A percentile compares a stretch with the other conserved stretches of the same genome.
Conservation (phyloP, 2,329 filamentous ascomycete species). For the Verticillium zaregamsianum region DNA sequence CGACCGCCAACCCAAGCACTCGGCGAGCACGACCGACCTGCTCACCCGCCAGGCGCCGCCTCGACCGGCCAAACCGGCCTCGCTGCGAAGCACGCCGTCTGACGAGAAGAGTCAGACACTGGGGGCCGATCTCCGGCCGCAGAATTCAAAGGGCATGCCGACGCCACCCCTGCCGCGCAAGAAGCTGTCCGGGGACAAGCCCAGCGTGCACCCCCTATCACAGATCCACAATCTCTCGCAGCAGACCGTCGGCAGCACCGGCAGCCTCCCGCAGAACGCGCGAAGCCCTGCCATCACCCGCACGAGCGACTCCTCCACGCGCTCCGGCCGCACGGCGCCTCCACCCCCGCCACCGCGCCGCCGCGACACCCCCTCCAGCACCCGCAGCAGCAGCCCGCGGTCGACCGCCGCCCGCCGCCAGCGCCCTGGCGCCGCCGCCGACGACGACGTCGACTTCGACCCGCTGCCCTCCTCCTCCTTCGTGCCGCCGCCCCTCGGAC, state of each 20-base stretch:
- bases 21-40: conserved; percentile 23
- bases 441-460: conserved; percentile 38
- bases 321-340: conserved; percentile 5
- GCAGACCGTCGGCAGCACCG: conserved; percentile 20
- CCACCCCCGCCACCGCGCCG: conserved; percentile 45
- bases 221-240: conserved; percentile 36
- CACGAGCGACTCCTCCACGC: not conserved
- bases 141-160: conserved; percentile 3
- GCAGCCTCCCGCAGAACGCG: conserved; percentile 5
- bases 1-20: conserved; percentile 14
- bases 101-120: conserved; percentile 13
- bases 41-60: conserved; percentile 29
- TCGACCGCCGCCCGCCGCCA: not conserved
- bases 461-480: conserved; percentile 19
- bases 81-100: conserved; percentile 43
- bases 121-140: not conserved
- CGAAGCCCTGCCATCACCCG: conserved; percentile 4
- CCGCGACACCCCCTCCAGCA: conserved; percentile 33
- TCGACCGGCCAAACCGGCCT: conserved; percentile 53
- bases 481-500: conserved; percentile 9
- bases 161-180: conserved; percentile 31
- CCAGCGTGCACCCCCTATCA: conserved; percentile 31
- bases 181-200: conserved; percentile 16
- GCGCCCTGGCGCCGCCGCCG: conserved; percentile 21
- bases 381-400: conserved; percentile 22